Base-by-base conservation (phyloP, 169 alveolate genomes). In the Cystoisospora suis region DNA sequence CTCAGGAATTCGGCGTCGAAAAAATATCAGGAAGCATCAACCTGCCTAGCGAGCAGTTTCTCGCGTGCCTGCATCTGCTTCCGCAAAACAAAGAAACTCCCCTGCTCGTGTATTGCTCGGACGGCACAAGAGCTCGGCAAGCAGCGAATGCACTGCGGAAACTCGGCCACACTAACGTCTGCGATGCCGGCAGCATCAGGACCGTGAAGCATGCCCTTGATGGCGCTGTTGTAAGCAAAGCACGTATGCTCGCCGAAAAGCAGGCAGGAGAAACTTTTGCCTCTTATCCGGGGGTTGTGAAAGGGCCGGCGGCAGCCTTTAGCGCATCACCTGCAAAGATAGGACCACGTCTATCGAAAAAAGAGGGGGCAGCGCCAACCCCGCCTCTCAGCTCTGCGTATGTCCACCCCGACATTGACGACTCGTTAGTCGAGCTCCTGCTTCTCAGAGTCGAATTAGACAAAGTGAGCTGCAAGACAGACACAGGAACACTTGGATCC, bases 391-490 rank as follows among this genome's bases (percentile, higher is more conserved):
- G n/a, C n/a, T n/a, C n/a, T n/a, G n/a, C n/a, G n/a, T n/a, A n/a
- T 65, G 79, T 65, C 23, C 79, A 65, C 1, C 79, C 79, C 79
- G 79, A 7, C 79, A 27, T 65, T 65, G 79, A 65, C 79, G 79
- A 65, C 12, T 65, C 79, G 15, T 65, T 65, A 65, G 79, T 65
- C 46, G 79, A 65, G 44, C 29, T 65, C 46, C 45, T 65, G 38
- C 36, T 65, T 12, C 79, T 65, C 79, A 65, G 79, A 65, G 79
- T 65, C 36, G 46, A 65, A 44, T 44, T 34, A 44, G 45, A 23
- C 29, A 65, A 65, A 65, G 79, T 65, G 79, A 65, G 79, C 75
- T n/a, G n/a, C n/a, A n/a, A n/a, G n/a, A n/a, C n/a, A n/a, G n/a
- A n/a, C n/a, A n/a, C n/a, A n/a, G n/a, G n/a, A n/a, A n/a, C n/a